Conservation (phyloP, 345 rosid species). For the Linum tenue region DNA sequence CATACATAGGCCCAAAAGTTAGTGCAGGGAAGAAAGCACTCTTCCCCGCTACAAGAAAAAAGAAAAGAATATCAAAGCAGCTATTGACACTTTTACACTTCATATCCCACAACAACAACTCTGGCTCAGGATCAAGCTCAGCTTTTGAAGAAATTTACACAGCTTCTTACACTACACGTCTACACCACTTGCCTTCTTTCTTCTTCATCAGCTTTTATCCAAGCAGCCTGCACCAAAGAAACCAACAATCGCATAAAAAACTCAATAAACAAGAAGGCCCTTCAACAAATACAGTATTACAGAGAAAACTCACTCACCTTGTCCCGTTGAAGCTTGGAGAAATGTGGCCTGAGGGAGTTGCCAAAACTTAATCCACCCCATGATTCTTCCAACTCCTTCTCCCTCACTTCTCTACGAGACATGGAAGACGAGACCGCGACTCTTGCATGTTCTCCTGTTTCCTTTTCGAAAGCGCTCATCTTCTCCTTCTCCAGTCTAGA, state of each 20-base stretch:
- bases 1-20: too few relatives aligned
- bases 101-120: too few relatives aligned
- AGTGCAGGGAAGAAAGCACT: too few relatives aligned
- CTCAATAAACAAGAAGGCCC: background rate
- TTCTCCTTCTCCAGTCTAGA: slow-evolving; percentile 62
- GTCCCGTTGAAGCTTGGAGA: slow-evolving; percentile 73
- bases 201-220: slow-evolving; percentile 87
- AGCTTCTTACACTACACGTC: background rate
- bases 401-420: slow-evolving; percentile 59
- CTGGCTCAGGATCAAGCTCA: too few relatives aligned
- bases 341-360: slow-evolving; percentile 53
- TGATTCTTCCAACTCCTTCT: slow-evolving; percentile 71
- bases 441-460: slow-evolving; percentile 21
- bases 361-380: slow-evolving; percentile 91
- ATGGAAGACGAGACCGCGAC: slow-evolving; percentile 13
- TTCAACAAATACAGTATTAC: background rate
- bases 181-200: slow-evolving; percentile 37
- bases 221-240: slow-evolving; percentile 48
- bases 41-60: too few relatives aligned
- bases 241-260: slow-evolving; percentile 4
- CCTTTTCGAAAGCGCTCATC: slow-evolving; percentile 18
- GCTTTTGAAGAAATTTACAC: too few relatives aligned
- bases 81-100: too few relatives aligned
- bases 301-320: slow-evolving; percentile 39
- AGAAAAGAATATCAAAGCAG: too few relatives aligned